A percentile compares a stretch with the other conserved stretches of the same genome.
Evolutionary conservation across 805 yeast genomes (phyloP).

Genomic region (Monosporozyma aerobia): DNA sequence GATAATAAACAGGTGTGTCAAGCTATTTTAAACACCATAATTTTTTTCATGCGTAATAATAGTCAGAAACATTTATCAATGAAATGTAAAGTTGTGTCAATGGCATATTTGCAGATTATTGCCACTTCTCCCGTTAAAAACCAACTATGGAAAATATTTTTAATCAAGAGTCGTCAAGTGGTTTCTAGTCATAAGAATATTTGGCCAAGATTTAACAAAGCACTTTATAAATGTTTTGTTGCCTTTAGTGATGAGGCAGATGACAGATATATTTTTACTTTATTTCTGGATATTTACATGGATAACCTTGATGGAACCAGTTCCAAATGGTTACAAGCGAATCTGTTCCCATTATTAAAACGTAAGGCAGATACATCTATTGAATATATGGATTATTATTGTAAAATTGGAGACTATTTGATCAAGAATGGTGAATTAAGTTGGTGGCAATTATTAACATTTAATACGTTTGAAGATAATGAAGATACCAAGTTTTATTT

Average conservation of each 20-base stretch:
- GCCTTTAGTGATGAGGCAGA: neutral
- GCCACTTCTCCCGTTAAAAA: neutral
- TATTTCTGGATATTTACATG: constrained; percentile 7
- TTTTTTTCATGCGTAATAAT: constrained; percentile 8
- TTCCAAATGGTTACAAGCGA: constrained; percentile 17
- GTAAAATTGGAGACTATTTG: constrained; percentile 17
- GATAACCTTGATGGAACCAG: constrained; percentile 3
- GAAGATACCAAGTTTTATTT: constrained; percentile 10
- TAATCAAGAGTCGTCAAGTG: neutral
- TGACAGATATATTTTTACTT: neutral
- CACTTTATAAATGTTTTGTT: neutral
- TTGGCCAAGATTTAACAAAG: neutral
- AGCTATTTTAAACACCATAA: constrained; percentile 8
- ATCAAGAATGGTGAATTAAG: constrained; percentile 14
- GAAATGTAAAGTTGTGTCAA: constrained; percentile 8
- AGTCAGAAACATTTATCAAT: constrained; percentile 8
- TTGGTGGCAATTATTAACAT: constrained; percentile 28
- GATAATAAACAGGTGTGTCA: constrained; percentile 1
- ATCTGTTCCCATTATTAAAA: constrained; percentile 17
- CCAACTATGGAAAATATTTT: neutral
- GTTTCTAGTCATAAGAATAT: neutral
- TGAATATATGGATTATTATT: constrained; percentile 19
- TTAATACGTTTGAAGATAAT: constrained; percentile 15
- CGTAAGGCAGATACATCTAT: constrained; percentile 8
- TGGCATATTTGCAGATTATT: neutral